These are phyloP conservation scores for Microsporum audouinii DNA, from an alignment of 2,329 filamentous ascomycete species.

Conservation along the genomic window DNA sequence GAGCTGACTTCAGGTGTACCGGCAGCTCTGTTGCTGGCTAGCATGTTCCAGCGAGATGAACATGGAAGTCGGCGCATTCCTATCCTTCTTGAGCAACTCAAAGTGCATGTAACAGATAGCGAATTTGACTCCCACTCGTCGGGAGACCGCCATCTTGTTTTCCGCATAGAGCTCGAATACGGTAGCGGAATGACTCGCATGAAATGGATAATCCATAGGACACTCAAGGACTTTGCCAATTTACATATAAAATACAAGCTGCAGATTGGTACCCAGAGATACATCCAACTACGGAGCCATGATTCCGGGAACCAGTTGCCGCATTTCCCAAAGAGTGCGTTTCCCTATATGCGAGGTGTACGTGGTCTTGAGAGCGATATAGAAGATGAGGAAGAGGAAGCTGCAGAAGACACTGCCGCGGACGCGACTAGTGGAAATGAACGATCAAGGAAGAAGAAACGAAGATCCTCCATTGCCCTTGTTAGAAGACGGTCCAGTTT, in stretches of 20 bases:
- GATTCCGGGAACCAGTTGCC: slow-evolving; percentile 69
- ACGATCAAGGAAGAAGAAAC: slow-evolving; percentile 42
- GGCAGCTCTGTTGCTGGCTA: slow-evolving; percentile 85
- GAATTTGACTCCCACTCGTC: slow-evolving; percentile 45
- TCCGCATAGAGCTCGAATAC: slow-evolving; percentile 89
- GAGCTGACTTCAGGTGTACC: slow-evolving; percentile 87
- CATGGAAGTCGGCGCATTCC: slow-evolving; percentile 91
- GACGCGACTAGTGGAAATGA: slow-evolving; percentile 61
- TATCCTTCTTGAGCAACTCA: slow-evolving; percentile 87
- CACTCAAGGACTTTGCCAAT: slow-evolving; percentile 80
- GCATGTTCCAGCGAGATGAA: slow-evolving; percentile 96
- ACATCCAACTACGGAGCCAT: slow-evolving; percentile 57
- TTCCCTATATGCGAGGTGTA: slow-evolving; percentile 76
- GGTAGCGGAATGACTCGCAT: slow-evolving; percentile 90
- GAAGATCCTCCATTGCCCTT: slow-evolving; percentile 45
- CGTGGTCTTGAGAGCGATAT: slow-evolving; percentile 71
- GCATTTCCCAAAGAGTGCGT: slow-evolving; percentile 76
- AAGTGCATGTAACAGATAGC: slow-evolving; percentile 75
- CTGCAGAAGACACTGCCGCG: slow-evolving; percentile 41
- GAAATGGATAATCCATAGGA: slow-evolving; percentile 88
- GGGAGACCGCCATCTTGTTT: slow-evolving; percentile 64
- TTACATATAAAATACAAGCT: slow-evolving; percentile 89
- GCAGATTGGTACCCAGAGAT: slow-evolving; percentile 70
- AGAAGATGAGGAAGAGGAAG: slow-evolving; percentile 52
- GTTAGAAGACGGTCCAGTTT: slow-evolving; percentile 49